phyloP scores from a whole-genome alignment of 2,329 filamentous ascomycete genomes.

The Cyphellophora europaea region DNA sequence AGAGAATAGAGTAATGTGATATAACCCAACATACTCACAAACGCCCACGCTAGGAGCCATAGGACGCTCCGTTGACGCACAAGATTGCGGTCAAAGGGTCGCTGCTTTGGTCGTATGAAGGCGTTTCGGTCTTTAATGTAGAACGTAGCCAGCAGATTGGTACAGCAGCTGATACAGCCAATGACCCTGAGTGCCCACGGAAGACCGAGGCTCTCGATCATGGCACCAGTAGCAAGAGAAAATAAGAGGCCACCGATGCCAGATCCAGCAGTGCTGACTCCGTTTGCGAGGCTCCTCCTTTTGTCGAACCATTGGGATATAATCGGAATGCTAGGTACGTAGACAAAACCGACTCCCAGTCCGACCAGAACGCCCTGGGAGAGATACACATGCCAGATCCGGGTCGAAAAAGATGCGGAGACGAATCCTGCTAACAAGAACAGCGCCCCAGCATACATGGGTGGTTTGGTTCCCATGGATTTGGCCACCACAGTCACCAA shows the following conservation, averaged over 20 bases:
- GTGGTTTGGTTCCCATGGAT: conserved; percentile 10
- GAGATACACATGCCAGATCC: conserved; percentile 19
- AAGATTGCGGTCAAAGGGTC: conserved; percentile 15
- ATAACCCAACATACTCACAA: conserved; percentile 38
- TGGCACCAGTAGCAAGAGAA: conserved; percentile 16
- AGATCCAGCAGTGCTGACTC: conserved; percentile 20
- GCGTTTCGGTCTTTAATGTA: conserved; percentile 21
- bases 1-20: conserved; percentile 36
- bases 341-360: conserved; percentile 20
- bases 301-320: conserved; percentile 23
- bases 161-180: conserved; percentile 16
- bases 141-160: conserved; percentile 17
- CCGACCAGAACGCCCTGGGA: conserved; percentile 20
- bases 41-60: conserved; percentile 26
- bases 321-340: conserved; percentile 14
- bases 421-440: conserved; percentile 15
- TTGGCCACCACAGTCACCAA: conserved; percentile 17
- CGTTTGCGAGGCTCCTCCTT: conserved; percentile 20
- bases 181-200: conserved; percentile 21
- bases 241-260: conserved; percentile 22
- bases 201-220: conserved; percentile 20
- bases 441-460: conserved; percentile 16
- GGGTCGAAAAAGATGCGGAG: conserved; percentile 19
- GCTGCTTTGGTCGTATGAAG: conserved; percentile 14
- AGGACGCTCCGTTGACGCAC: conserved; percentile 14